Evolutionary conservation across 2,329 filamentous ascomycete genomes (phyloP).

Genomic region (Drechslera avenae): DNA sequence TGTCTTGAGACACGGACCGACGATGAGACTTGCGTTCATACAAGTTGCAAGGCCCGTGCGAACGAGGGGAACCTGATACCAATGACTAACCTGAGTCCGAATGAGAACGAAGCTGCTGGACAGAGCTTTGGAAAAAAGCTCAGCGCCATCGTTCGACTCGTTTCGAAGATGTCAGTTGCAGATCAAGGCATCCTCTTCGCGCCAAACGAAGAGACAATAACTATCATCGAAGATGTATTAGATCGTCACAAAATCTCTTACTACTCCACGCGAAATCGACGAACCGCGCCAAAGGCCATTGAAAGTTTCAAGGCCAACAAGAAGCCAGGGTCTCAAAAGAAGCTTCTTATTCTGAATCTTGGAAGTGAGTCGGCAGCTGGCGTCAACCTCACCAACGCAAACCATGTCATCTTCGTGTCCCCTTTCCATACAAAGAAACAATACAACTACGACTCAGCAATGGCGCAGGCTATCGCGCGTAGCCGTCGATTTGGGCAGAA

Average conservation of each 20-base stretch:
- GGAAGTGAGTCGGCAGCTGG: slow-evolving; percentile 64
- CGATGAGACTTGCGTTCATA: slow-evolving; percentile 27
- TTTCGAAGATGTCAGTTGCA: slow-evolving; percentile 50
- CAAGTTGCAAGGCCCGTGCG: slow-evolving; percentile 26
- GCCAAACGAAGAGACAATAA: slow-evolving; percentile 27
- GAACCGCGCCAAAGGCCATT: slow-evolving; percentile 19
- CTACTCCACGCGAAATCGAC: slow-evolving; percentile 19
- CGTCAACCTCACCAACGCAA: slow-evolving; percentile 49
- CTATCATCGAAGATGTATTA: slow-evolving; percentile 25
- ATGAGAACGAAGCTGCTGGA: slow-evolving; percentile 22
- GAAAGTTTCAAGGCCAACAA: slow-evolving; percentile 38
- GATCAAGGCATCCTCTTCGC: slow-evolving; percentile 39
- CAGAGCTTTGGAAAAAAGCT: slow-evolving; percentile 40
- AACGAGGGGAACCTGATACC: slow-evolving; percentile 27
- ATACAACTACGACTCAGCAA: slow-evolving; percentile 61
- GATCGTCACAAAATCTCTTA: slow-evolving; percentile 22
- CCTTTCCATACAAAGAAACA: slow-evolving; percentile 47
- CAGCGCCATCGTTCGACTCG: slow-evolving; percentile 27
- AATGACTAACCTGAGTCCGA: slow-evolving; percentile 24
- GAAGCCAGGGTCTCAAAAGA: slow-evolving; percentile 38
- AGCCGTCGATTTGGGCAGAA: slow-evolving; percentile 63
- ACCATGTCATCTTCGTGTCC: slow-evolving; percentile 27
- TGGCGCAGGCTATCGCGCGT: slow-evolving; percentile 68
- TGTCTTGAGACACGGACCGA: slow-evolving; percentile 32
- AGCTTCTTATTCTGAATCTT: slow-evolving; percentile 63